These are phyloP conservation scores for Sutorius australiensis DNA, from an alignment of 768 basidiomycete species.

Conservation along the genomic window DNA sequence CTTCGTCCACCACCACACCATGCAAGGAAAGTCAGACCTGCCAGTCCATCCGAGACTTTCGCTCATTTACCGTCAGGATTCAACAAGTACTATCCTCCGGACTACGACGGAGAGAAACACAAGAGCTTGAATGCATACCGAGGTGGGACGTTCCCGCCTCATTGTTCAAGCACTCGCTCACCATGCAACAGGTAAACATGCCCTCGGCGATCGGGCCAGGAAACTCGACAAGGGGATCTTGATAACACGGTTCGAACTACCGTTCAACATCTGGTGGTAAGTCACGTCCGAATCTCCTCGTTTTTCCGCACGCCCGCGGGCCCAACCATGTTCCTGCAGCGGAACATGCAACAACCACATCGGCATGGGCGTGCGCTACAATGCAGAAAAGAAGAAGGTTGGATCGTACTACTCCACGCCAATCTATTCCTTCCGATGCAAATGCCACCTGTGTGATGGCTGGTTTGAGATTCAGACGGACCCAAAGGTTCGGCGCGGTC, in stretches of 20 bases:
- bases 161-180: background rate
- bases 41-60: background rate
- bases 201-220: conserved; percentile 86
- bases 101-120: conserved; percentile 68
- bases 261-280: conserved; percentile 96
- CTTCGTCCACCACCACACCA: background rate
- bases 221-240: conserved; percentile 96
- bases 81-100: conserved; percentile 79
- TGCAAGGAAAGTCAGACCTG: conserved; percentile 39
- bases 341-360: conserved; percentile 95
- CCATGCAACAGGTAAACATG: conserved; percentile 74
- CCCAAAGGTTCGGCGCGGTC: conserved; percentile 64
- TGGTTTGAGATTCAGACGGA: conserved; percentile 99
- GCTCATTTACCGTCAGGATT: conserved; percentile 44
- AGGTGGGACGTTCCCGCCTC: conserved; percentile 40
- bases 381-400: conserved; percentile 97
- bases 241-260: conserved; percentile 92
- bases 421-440: conserved; percentile 93
- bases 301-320: background rate
- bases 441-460: conserved; percentile 93
- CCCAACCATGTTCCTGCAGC: conserved; percentile 38
- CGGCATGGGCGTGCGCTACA: conserved; percentile 99
- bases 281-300: conserved; percentile 19
- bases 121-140: conserved; percentile 68
- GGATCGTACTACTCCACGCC: conserved; percentile 94